phyloP scores from a whole-genome alignment of 1,139 yeast species.

The Kluyveromyces marxianus region DNA sequence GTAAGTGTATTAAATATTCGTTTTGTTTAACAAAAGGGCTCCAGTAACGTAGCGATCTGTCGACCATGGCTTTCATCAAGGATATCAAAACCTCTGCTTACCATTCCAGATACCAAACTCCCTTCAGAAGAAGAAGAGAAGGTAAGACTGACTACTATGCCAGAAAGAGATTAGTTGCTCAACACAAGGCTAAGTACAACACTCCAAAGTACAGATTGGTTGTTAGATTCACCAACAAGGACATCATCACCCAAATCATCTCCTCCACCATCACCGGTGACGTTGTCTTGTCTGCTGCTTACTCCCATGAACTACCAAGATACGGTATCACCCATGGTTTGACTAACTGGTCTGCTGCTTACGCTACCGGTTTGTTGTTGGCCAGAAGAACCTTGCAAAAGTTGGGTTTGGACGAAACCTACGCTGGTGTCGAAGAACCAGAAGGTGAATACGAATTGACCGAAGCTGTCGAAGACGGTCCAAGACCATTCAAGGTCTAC shows the following conservation, averaged over 20 bases:
- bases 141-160: conserved; percentile 99
- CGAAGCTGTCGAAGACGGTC: conserved; percentile 98
- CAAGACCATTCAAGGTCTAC: conserved; percentile 99
- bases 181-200: conserved; percentile 99
- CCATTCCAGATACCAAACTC: conserved; percentile 99
- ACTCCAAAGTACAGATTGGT: conserved; percentile 99
- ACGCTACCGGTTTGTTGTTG: conserved; percentile 96
- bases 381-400: conserved; percentile 99
- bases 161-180: conserved; percentile 99
- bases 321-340: conserved; percentile 98
- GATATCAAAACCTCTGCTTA: conserved; percentile 76
- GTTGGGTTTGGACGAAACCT: conserved; percentile 97
- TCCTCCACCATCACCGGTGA: conserved; percentile 98
- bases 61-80: conserved; percentile 68
- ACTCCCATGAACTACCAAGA: conserved; percentile 97
- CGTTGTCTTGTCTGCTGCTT: conserved; percentile 93
- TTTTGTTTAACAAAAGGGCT: not conserved
- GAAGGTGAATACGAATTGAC: conserved; percentile 98
- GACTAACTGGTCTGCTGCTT: conserved; percentile 99
- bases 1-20: too few species aligned
- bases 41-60: conserved; percentile 7
- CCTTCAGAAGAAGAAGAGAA: conserved; percentile 99
- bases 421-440: conserved; percentile 98
- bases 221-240: conserved; percentile 99
- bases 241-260: conserved; percentile 95